These are phyloP conservation scores for Polygonum maritimum DNA, from an alignment of 148 eudicot genomes.

Conservation along the genomic window DNA sequence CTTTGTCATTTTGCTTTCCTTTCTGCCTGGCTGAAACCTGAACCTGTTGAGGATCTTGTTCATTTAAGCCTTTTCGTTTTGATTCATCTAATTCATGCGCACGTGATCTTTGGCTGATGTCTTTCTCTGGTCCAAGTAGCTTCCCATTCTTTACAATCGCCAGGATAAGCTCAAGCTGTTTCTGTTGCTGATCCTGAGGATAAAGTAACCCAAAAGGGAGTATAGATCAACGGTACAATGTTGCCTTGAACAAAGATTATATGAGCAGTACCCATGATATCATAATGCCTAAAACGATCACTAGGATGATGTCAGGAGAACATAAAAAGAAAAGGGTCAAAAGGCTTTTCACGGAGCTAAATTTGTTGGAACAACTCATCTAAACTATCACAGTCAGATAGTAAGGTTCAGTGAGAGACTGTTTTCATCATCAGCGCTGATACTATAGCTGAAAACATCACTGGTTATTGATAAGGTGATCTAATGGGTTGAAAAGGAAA, in stretches of 20 bases:
- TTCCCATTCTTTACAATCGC: conserved; percentile 61
- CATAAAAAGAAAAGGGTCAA: background rate
- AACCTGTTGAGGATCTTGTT: conserved; percentile 25
- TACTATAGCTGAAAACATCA: background rate
- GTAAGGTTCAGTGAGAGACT: background rate
- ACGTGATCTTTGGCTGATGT: conserved; percentile 14
- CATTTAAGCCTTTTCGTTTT: conserved; percentile 16
- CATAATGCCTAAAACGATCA: background rate
- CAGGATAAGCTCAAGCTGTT: conserved; percentile 83
- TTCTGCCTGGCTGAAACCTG: conserved; percentile 23
- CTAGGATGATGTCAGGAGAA: background rate
- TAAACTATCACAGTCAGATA: background rate
- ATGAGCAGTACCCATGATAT: background rate
- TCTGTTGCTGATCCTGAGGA: conserved; percentile 54
- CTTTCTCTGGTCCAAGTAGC: conserved; percentile 36
- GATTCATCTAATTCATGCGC: conserved; percentile 18
- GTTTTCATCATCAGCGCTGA: background rate
- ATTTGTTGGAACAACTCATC: background rate
- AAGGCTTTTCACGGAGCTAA: background rate
- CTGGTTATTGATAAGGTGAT: background rate
- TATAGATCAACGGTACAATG: background rate
- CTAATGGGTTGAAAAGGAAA: background rate
- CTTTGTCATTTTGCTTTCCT: conserved; percentile 28
- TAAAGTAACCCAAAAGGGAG: background rate
- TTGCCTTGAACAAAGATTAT: background rate